Conservation (phyloP, 768 basidiomycete genomes). For the Phylloporus scabripes region DNA sequence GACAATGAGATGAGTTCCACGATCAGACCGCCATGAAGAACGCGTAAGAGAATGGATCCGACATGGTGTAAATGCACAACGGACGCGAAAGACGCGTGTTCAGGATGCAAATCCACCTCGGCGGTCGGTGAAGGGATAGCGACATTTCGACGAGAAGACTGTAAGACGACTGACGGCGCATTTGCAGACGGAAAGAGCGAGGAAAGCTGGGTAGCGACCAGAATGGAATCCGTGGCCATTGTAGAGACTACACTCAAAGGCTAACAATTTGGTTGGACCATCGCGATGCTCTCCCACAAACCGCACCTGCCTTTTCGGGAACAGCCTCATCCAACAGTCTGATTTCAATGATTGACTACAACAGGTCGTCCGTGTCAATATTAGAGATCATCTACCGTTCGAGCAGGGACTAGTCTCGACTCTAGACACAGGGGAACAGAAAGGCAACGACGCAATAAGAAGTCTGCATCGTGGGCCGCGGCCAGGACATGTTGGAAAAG, state of each 20-base stretch:
- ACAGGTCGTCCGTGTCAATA: neutral
- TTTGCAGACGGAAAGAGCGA: slow-evolving; percentile 52
- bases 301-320: slow-evolving; percentile 22
- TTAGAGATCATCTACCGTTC: too few relatives aligned
- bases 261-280: neutral
- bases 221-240: slow-evolving; percentile 30
- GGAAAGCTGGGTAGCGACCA: slow-evolving; percentile 60
- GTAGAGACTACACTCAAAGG: neutral
- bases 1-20: slow-evolving; percentile 76
- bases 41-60: slow-evolving; percentile 66
- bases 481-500: neutral
- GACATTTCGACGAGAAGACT: slow-evolving; percentile 52
- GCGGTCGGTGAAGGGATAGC: slow-evolving; percentile 42
- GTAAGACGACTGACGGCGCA: slow-evolving; percentile 47
- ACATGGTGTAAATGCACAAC: slow-evolving; percentile 51
- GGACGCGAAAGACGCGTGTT: slow-evolving; percentile 69
- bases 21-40: slow-evolving; percentile 68
- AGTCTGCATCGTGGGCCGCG: neutral
- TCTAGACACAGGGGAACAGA: neutral
- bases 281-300: neutral
- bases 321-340: neutral
- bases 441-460: neutral
- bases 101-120: slow-evolving; percentile 43
- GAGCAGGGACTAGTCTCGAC: neutral
- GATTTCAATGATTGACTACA: neutral